A percentile compares a stretch with the other conserved stretches of the same genome.
phyloP scores from a whole-genome alignment of 108 stramenopile species.

The Cyclotella kingstonii region DNA sequence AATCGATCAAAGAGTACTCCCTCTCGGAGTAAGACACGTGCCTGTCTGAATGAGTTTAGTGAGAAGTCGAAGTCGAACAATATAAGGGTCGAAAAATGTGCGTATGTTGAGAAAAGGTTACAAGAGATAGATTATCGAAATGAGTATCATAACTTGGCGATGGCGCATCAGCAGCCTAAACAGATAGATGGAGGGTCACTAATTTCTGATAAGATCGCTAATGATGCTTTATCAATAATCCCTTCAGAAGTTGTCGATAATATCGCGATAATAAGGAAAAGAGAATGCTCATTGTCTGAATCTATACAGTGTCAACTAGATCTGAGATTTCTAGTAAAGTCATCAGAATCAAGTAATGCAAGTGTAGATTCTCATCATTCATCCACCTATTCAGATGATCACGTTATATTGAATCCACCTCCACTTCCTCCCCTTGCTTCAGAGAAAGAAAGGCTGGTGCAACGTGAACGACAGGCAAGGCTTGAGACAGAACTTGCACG shows the following conservation, averaged over 20 bases:
- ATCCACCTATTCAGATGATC: background rate
- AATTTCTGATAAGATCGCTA: too few species aligned
- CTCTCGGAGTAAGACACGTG: slow-evolving; percentile 8
- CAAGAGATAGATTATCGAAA: too few species aligned
- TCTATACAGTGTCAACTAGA: too few species aligned
- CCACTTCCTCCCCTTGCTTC: slow-evolving; percentile 53
- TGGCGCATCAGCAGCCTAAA: too few species aligned
- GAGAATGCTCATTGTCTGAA: too few species aligned
- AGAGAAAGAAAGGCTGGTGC: slow-evolving; percentile 69
- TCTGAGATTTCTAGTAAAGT: too few species aligned
- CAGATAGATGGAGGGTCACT: too few species aligned
- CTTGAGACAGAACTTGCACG: slow-evolving; percentile 72
- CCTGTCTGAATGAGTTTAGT: background rate
- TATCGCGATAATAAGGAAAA: too few species aligned
- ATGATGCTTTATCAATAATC: too few species aligned
- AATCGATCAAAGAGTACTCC: slow-evolving; percentile 37
- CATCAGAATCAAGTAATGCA: background rate
- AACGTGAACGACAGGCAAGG: slow-evolving; percentile 72
- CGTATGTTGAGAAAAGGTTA: too few species aligned
- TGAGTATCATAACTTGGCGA: too few species aligned
- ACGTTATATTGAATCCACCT: slow-evolving; percentile 7
- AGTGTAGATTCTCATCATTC: background rate
- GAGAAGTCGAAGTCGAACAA: background rate
- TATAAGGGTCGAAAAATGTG: background rate
- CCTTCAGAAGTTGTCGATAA: too few species aligned